These are phyloP conservation scores for Cordyceps militaris DNA, from an alignment of 2,329 filamentous ascomycete species.

Conservation along the genomic window DNA sequence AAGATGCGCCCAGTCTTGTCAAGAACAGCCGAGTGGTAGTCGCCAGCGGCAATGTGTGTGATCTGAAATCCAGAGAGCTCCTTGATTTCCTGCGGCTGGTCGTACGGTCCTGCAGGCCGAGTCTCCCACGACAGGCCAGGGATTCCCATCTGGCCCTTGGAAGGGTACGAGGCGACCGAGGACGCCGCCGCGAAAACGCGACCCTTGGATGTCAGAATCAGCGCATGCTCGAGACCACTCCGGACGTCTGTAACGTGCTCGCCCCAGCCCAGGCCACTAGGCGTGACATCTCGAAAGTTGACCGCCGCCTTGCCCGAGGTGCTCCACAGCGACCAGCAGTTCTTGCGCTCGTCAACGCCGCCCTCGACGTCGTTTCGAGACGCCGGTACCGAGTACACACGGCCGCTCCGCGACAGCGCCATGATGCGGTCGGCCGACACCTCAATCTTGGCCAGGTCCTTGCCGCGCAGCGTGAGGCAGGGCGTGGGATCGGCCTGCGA, in stretches of 20 bases:
- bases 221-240: conserved; percentile 76
- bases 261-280: conserved; percentile 54
- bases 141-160: conserved; percentile 79
- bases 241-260: conserved; percentile 70
- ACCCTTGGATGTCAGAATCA: conserved; percentile 77
- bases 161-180: conserved; percentile 69
- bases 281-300: conserved; percentile 67
- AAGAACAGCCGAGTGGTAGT: conserved; percentile 75
- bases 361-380: conserved; percentile 62
- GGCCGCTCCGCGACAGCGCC: conserved; percentile 65
- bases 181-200: conserved; percentile 86
- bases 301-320: conserved; percentile 34
- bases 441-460: conserved; percentile 68
- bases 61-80: conserved; percentile 66
- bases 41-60: conserved; percentile 70
- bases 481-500: conserved; percentile 58
- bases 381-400: conserved; percentile 78
- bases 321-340: conserved; percentile 68
- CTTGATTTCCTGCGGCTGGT: conserved; percentile 73
- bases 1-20: conserved; percentile 73
- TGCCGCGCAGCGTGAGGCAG: conserved; percentile 67
- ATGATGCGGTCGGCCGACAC: conserved; percentile 80
- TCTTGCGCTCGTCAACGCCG: conserved; percentile 48
- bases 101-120: conserved; percentile 68
- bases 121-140: conserved; percentile 75